Percentiles rank a stretch among this genome's conserved stretches.
Evolutionary conservation across 2,329 filamentous ascomycete species (phyloP).

Genomic region (Pyrenochaeta sp.): DNA sequence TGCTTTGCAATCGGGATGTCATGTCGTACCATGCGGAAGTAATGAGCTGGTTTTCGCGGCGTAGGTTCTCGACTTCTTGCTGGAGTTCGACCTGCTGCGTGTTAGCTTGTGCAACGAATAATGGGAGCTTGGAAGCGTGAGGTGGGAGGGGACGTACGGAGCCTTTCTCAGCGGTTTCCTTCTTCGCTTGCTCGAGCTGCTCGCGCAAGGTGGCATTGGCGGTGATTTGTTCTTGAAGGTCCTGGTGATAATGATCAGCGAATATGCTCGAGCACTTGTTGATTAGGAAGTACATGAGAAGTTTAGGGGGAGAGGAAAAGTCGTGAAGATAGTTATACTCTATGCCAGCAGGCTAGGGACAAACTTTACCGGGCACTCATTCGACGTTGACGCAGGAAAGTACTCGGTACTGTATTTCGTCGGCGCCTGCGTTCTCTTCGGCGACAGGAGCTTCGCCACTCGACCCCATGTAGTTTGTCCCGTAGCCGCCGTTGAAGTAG

Average conservation of each 20-base stretch:
- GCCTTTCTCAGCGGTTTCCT: constrained; percentile 46
- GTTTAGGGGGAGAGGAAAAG: constrained; percentile 2
- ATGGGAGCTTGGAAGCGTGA: neutral
- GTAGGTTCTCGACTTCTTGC: constrained; percentile 70
- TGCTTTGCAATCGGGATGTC: constrained; percentile 79
- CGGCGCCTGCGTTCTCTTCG: constrained; percentile 26
- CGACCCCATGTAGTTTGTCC: constrained; percentile 37
- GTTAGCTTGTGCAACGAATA: constrained; percentile 5
- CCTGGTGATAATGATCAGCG: constrained; percentile 34
- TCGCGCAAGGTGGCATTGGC: constrained; percentile 34
- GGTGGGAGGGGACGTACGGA: constrained; percentile 36
- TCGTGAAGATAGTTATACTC: constrained; percentile 35
- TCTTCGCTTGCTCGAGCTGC: constrained; percentile 45
- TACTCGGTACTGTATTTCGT: constrained; percentile 27
- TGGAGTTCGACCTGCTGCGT: constrained; percentile 40
- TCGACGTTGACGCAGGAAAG: constrained; percentile 16
- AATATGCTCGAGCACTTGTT: neutral
- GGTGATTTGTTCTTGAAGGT: constrained; percentile 41
- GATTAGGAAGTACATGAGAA: neutral
- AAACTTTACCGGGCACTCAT: constrained; percentile 42
- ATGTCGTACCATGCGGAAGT: constrained; percentile 88
- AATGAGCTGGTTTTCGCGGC: constrained; percentile 80
- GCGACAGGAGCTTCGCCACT: constrained; percentile 32
- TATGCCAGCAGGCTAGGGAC: constrained; percentile 36
- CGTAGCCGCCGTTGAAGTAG: constrained; percentile 30